Percentiles rank a stretch among this genome's conserved stretches.
phyloP scores from a whole-genome alignment of 1,284 basidiomycete genomes.

The Leccinum griseonigrum region DNA sequence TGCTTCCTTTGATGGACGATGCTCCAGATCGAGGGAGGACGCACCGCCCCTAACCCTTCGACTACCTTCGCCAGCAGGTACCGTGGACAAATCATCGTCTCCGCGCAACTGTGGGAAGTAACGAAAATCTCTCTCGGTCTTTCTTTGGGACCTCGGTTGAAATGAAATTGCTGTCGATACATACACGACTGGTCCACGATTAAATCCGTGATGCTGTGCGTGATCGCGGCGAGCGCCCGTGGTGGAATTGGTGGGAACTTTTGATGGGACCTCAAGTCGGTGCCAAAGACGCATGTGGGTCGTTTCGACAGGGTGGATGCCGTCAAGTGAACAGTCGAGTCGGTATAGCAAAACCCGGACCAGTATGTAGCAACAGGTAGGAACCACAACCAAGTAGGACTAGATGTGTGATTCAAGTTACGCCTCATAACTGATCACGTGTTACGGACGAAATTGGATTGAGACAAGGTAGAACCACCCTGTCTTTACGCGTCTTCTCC shows the following conservation, averaged over 20 bases:
- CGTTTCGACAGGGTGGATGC: background rate
- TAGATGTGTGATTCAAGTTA: background rate
- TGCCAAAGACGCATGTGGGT: background rate
- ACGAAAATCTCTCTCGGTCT: background rate
- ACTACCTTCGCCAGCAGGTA: background rate
- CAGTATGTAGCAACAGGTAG: too few relatives aligned
- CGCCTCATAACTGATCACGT: conserved; percentile 5
- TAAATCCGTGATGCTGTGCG: background rate
- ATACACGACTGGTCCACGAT: background rate
- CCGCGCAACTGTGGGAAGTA: conserved; percentile 1
- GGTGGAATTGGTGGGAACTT: background rate
- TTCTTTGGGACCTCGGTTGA: background rate
- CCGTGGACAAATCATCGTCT: background rate
- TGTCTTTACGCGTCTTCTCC: background rate
- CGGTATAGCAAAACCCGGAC: background rate
- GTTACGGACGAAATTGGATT: background rate
- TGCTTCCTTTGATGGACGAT: background rate
- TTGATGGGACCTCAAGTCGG: background rate
- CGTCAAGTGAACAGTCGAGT: background rate
- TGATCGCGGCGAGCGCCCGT: background rate
- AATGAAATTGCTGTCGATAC: background rate
- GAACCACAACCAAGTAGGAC: too few relatives aligned
- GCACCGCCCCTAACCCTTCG: background rate
- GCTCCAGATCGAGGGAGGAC: background rate
- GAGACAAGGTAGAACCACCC: background rate